phyloP scores from a whole-genome alignment of 768 basidiomycete species.

The Boletus barrowsii region DNA sequence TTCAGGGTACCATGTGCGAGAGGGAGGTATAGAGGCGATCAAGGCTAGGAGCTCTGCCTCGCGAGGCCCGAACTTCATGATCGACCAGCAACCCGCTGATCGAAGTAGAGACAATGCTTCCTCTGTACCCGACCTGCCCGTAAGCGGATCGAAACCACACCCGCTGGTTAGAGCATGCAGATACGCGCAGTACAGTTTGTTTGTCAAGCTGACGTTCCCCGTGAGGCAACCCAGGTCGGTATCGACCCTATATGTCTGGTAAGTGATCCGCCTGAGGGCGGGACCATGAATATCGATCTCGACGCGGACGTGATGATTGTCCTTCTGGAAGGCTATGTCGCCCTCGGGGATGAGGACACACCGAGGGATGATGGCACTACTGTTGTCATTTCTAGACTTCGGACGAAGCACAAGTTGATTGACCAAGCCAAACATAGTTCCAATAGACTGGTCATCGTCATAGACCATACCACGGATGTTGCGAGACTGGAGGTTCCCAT shows the following conservation, averaged over 20 bases:
- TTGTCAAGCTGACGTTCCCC: slow-evolving; percentile 26
- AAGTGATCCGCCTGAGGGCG: slow-evolving; percentile 11
- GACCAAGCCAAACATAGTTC: slow-evolving; percentile 43
- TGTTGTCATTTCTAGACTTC: background rate
- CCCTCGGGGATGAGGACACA: slow-evolving; percentile 42
- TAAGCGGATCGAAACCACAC: slow-evolving; percentile 42
- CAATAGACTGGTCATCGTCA: slow-evolving; percentile 38
- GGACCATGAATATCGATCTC: slow-evolving; percentile 7
- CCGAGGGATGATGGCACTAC: slow-evolving; percentile 10
- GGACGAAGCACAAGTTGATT: slow-evolving; percentile 40
- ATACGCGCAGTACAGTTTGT: slow-evolving; percentile 37
- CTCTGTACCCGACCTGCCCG: slow-evolving; percentile 40
- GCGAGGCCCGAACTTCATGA: slow-evolving; percentile 32
- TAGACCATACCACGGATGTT: slow-evolving; percentile 44
- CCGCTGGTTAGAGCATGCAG: slow-evolving; percentile 44
- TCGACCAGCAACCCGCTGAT: slow-evolving; percentile 39
- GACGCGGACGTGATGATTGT: slow-evolving; percentile 16
- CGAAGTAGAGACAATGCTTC: slow-evolving; percentile 40
- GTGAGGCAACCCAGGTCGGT: slow-evolving; percentile 28
- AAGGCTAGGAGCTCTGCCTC: slow-evolving; percentile 33
- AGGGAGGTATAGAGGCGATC: slow-evolving; percentile 36
- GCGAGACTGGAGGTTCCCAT: slow-evolving; percentile 36
- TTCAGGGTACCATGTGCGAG: slow-evolving; percentile 38
- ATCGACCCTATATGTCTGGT: slow-evolving; percentile 32
- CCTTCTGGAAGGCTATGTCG: slow-evolving; percentile 12